A percentile compares a stretch with the other conserved stretches of the same genome.
Evolutionary conservation across 2,329 filamentous ascomycete genomes (phyloP).

Genomic region (Pseudogymnoascus sp.): DNA sequence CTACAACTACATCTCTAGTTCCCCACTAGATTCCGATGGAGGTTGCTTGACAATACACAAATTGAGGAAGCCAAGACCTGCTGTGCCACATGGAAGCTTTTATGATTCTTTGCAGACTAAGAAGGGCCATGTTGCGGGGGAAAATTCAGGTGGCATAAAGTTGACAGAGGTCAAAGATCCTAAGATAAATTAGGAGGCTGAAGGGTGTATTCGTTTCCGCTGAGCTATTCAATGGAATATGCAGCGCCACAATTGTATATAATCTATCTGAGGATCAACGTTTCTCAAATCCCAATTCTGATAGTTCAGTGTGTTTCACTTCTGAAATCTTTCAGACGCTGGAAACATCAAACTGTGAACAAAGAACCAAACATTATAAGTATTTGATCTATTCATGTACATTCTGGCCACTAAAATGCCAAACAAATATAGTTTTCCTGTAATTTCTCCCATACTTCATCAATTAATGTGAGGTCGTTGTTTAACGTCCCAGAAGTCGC

Average conservation of each 20-base stretch:
- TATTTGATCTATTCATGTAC: background rate
- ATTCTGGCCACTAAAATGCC: background rate
- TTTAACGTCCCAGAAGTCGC: background rate
- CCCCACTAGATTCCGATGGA: background rate
- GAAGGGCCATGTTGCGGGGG: background rate
- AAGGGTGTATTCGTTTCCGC: background rate
- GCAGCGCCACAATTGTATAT: background rate
- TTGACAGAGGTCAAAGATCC: background rate
- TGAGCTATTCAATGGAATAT: background rate
- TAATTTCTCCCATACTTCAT: background rate
- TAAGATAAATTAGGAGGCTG: background rate
- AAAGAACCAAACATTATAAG: background rate
- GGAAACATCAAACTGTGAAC: background rate
- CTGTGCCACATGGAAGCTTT: background rate
- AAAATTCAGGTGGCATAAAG: background rate
- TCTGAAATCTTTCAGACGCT: background rate
- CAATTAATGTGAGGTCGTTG: background rate
- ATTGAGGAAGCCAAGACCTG: background rate
- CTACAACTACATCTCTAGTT: background rate
- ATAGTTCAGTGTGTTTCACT: background rate
- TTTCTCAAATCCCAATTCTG: background rate
- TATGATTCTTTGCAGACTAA: background rate
- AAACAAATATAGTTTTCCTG: background rate
- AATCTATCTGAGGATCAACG: background rate
- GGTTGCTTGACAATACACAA: constrained; percentile 4